Evolutionary conservation across 2,329 filamentous ascomycete genomes (phyloP), one percentile per base, ranked within the genome.

Genomic region (Trichophyton equinum): DNA sequence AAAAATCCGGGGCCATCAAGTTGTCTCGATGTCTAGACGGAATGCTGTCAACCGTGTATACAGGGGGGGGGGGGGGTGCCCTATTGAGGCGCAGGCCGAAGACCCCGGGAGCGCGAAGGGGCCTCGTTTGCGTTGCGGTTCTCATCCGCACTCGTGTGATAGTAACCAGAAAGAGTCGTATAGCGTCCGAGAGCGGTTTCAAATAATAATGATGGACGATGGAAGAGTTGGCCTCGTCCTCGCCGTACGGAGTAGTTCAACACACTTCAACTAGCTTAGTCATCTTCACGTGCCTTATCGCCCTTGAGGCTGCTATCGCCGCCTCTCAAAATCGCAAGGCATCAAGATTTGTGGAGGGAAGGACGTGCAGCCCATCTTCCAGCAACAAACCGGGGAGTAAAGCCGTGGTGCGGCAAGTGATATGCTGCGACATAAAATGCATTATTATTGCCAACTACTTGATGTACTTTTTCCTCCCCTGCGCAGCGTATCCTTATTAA

Each of bases 251-350:
- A 22, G 22, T 22, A 22, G 22, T 22, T 22, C 22, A 2, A 22
- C 22, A 22, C 22, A 18, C 22, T 3, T 22, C 2, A 22, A 22
- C 22, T 22, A 22, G 51, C 27, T 55, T 55, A 55, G 51, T 55
- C 51, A 55, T 22, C n/a, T 20, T 55, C 51, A 55, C 51, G 51
- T 55, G 51, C 27, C 51, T 55, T 55, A 55, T 55, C 51, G 13
- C 15, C 42, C 18, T n/a, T 6, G 27, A 30, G 27, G 46, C 47
- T 33, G 47, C 25, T 53, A 53, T 53, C 47, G 25, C 22, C 22
- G 20, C 20, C 44, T 1, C 5, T 7, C 8, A 11, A n/a, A n/a
- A 4, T 6, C 18, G 40, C 8, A 30, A 27, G 51, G 51, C 30
- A 30, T 18, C 22, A 30, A 36, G n/a, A 27, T 15, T 25, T 7